Evolutionary conservation across 768 basidiomycete species (phyloP).

Genomic region (Neoboletus magnificus): DNA sequence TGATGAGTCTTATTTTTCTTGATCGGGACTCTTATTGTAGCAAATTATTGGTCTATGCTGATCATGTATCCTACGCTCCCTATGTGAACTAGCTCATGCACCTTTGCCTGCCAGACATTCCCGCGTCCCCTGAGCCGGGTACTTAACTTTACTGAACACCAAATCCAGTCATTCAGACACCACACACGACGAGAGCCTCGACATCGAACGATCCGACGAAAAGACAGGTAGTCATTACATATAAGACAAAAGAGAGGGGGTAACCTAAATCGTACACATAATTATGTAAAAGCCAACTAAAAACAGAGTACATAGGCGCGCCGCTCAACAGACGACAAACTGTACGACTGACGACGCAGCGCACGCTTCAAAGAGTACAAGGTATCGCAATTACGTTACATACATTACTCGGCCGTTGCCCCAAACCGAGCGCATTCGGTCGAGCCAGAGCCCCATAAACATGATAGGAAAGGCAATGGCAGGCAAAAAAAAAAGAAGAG

Average conservation of each 20-base stretch:
- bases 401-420: slow-evolving; percentile 7
- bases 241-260: slow-evolving; percentile 9
- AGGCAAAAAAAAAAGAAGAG: neutral
- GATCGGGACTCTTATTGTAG: slow-evolving; percentile 9
- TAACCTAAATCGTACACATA: slow-evolving; percentile 14
- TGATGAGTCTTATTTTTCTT: neutral
- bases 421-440: slow-evolving; percentile 4
- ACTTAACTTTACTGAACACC: neutral
- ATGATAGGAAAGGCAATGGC: neutral
- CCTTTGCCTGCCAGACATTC: neutral
- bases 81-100: neutral
- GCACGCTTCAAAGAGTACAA: slow-evolving; percentile 6
- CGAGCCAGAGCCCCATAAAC: slow-evolving; percentile 11
- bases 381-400: slow-evolving; percentile 25
- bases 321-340: neutral
- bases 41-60: slow-evolving; percentile 1
- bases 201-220: neutral
- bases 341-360: neutral
- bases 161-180: neutral
- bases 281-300: neutral
- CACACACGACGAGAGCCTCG: too few species aligned
- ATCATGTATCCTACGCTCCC: slow-evolving; percentile 5
- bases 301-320: neutral
- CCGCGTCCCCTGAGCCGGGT: neutral
- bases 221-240: slow-evolving; percentile 6